phyloP scores from a whole-genome alignment of 176 grass and related monocot species.

The Oryza meyeriana region DNA sequence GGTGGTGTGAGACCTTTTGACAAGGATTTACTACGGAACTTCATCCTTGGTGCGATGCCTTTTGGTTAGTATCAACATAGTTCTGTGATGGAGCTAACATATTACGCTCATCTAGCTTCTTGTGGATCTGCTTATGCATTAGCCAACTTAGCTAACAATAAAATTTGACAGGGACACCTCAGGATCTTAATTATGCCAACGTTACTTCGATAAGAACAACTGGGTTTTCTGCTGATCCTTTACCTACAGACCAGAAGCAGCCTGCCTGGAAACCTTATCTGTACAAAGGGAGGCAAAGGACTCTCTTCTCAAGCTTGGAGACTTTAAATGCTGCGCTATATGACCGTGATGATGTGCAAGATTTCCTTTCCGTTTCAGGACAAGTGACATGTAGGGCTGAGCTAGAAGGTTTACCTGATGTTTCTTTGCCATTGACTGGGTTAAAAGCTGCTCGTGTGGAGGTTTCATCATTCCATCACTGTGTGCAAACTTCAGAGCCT shows the following conservation, averaged over 20 bases:
- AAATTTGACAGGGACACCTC: conserved; percentile 63
- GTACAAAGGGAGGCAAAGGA: conserved; percentile 83
- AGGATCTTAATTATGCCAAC: conserved; percentile 83
- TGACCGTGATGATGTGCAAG: conserved; percentile 94
- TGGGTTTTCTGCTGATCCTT: conserved; percentile 68
- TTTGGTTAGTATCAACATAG: conserved; percentile 66
- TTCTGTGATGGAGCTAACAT: conserved; percentile 5
- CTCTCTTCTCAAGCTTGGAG: conserved; percentile 71
- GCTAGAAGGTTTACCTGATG: conserved; percentile 92
- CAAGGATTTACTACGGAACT: conserved; percentile 72
- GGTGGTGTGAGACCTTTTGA: conserved; percentile 69
- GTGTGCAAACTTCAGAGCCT: conserved; percentile 80
- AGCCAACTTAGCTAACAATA: conserved; percentile 30
- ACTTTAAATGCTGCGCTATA: conserved; percentile 78
- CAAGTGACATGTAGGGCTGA: conserved; percentile 93
- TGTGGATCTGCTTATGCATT: not conserved
- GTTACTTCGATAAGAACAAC: conserved; percentile 66
- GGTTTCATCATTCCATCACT: conserved; percentile 82
- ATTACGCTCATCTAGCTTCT: conserved; percentile 13
- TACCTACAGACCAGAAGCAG: conserved; percentile 75
- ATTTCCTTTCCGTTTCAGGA: conserved; percentile 84
- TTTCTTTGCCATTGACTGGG: conserved; percentile 72
- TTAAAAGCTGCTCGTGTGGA: conserved; percentile 70
- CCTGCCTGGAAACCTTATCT: conserved; percentile 94
- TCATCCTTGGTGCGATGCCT: conserved; percentile 85